Conservation (phyloP, 108 stramenopile genomes). For the Pseudonitzschia pungens region DNA sequence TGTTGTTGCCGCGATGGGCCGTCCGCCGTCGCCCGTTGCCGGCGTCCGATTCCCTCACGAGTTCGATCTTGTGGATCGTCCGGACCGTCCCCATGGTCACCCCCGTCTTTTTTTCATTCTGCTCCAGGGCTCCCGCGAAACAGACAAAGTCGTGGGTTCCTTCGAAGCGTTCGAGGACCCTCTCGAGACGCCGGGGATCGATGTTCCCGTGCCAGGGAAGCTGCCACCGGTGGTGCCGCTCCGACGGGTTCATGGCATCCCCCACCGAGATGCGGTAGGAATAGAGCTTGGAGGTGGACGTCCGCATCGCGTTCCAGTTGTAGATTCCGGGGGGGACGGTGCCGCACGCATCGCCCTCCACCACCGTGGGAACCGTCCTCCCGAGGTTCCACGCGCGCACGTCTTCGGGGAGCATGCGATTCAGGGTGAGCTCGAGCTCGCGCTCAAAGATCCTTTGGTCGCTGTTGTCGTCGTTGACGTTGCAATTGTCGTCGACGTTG, state of each 20-base stretch:
- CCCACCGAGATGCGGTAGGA: conserved; percentile 67
- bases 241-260: conserved; percentile 59
- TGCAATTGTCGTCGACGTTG: conserved; percentile 10
- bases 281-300: conserved; percentile 64
- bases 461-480: conserved; percentile 3
- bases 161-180: conserved; percentile 55
- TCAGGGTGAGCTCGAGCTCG: conserved; percentile 49
- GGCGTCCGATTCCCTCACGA: conserved; percentile 46
- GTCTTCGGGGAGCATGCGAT: conserved; percentile 65
- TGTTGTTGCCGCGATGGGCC: conserved; percentile 21
- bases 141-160: conserved; percentile 80
- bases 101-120: conserved; percentile 44
- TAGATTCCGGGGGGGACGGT: neutral
- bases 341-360: conserved; percentile 15
- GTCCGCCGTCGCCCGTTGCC: too few relatives aligned
- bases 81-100: conserved; percentile 48
- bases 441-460: neutral
- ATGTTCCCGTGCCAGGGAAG: conserved; percentile 32
- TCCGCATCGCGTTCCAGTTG: conserved; percentile 70
- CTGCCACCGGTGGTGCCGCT: conserved; percentile 68
- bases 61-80: conserved; percentile 57
- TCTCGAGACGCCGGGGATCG: conserved; percentile 38
- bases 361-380: conserved; percentile 24
- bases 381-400: conserved; percentile 54
- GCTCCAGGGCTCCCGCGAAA: conserved; percentile 78